These are phyloP conservation scores for Lactarius hengduanensis DNA, from an alignment of 768 basidiomycete genomes.

Conservation along the genomic window DNA sequence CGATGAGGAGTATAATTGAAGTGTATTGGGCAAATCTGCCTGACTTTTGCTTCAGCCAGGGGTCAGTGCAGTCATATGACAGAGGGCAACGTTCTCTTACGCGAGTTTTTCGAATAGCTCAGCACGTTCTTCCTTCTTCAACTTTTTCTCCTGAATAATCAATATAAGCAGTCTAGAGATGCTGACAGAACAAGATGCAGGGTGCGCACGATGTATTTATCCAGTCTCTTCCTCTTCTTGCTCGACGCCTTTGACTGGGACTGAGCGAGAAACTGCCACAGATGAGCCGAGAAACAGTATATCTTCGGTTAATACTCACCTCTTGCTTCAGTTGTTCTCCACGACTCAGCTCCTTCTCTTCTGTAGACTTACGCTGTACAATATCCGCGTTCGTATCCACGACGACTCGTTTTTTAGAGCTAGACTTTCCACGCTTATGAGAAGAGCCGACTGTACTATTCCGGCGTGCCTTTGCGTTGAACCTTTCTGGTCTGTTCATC, in stretches of 20 bases:
- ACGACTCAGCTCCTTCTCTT: constrained; percentile 34
- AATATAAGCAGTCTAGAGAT: neutral
- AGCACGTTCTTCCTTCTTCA: constrained; percentile 84
- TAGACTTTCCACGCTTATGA: constrained; percentile 58
- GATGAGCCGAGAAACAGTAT: neutral
- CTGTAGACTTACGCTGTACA: constrained; percentile 32
- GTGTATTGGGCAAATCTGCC: constrained; percentile 55
- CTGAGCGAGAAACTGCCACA: constrained; percentile 24
- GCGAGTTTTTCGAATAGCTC: constrained; percentile 76
- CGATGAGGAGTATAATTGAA: constrained; percentile 74
- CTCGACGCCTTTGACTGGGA: constrained; percentile 39
- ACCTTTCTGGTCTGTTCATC: constrained; percentile 34
- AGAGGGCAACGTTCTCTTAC: constrained; percentile 46
- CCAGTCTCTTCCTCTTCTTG: constrained; percentile 52
- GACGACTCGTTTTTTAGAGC: constrained; percentile 3
- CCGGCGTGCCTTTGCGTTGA: constrained; percentile 65
- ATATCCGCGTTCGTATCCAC: constrained; percentile 31
- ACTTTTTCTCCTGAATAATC: constrained; percentile 72
- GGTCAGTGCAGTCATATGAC: constrained; percentile 11
- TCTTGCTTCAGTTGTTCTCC: constrained; percentile 34
- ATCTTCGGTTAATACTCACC: constrained; percentile 25
- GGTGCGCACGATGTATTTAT: constrained; percentile 47
- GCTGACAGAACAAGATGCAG: neutral
- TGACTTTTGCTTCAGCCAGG: constrained; percentile 55
- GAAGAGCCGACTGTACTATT: constrained; percentile 56